phyloP scores from a whole-genome alignment of 140 eudicot species.

The Senecio squalidus region DNA sequence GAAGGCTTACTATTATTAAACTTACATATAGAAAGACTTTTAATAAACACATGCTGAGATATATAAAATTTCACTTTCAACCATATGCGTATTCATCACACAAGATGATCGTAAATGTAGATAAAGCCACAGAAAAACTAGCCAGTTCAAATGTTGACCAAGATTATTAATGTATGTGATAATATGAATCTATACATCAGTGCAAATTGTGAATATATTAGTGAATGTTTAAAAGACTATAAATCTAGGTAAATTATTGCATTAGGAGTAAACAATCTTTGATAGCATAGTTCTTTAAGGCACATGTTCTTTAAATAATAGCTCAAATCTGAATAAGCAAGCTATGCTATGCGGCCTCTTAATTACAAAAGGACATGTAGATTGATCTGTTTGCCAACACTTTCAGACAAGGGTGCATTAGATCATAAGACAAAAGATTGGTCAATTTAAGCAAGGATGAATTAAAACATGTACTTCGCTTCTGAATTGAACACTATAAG shows the following conservation, averaged over 20 bases:
- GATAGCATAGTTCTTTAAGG: not conserved
- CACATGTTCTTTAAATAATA: constrained; percentile 2
- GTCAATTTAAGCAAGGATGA: too few species aligned
- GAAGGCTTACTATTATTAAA: constrained; percentile 8
- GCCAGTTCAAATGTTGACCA: not conserved
- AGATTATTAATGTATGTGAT: not conserved
- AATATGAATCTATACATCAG: constrained; percentile 14
- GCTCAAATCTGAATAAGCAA: not conserved
- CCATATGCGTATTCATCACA: constrained; percentile 12
- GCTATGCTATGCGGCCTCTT: too few species aligned
- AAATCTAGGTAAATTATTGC: not conserved
- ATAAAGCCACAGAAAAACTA: constrained; percentile 5
- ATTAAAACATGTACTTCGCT: too few species aligned
- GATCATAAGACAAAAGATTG: constrained; percentile 1
- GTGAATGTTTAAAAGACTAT: not conserved
- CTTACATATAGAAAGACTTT: too few species aligned
- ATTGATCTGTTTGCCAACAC: not conserved
- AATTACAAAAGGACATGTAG: not conserved
- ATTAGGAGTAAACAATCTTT: not conserved
- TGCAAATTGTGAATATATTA: not conserved
- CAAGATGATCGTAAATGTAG: not conserved
- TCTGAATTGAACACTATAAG: too few species aligned
- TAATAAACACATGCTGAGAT: constrained; percentile 4
- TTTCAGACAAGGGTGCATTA: not conserved
- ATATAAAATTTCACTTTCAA: constrained; percentile 7